Conservation (phyloP, 2,329 filamentous ascomycete species). For the Pestalotiopsis sp. region DNA sequence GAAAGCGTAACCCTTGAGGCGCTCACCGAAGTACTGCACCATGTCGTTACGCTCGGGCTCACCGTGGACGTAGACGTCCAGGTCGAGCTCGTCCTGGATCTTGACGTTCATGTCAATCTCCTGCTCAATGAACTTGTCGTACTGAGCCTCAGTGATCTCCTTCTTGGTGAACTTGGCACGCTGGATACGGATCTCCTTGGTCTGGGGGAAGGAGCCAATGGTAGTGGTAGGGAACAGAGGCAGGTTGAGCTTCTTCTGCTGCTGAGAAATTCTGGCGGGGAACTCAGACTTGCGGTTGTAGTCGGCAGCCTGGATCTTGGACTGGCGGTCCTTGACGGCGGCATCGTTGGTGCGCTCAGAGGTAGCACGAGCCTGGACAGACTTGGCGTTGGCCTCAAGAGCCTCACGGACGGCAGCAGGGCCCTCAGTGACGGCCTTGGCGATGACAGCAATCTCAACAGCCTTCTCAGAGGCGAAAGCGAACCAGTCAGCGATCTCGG, state of each 20-base stretch:
- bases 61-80: slow-evolving; percentile 97
- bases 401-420: slow-evolving; percentile 83
- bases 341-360: slow-evolving; percentile 97
- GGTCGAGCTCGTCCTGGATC: slow-evolving; percentile 96
- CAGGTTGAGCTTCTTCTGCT: slow-evolving; percentile 91
- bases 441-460: slow-evolving; percentile 85
- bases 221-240: slow-evolving; percentile 98
- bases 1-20: slow-evolving; percentile 95
- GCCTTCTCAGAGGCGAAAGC: slow-evolving; percentile 97
- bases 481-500: slow-evolving; percentile 97
- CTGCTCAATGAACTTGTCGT: slow-evolving; percentile 99
- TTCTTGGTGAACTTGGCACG: slow-evolving; percentile 99
- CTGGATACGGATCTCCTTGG: slow-evolving; percentile 95
- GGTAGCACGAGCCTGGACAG: slow-evolving; percentile 85
- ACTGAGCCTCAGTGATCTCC: slow-evolving; percentile 88
- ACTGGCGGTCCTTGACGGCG: slow-evolving; percentile 94
- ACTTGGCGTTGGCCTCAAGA: slow-evolving; percentile 97
- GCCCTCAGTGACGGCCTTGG: slow-evolving; percentile 95
- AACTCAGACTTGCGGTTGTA: slow-evolving; percentile 95
- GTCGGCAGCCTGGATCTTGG: slow-evolving; percentile 79
- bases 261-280: slow-evolving; percentile 79
- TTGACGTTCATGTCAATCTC: slow-evolving; percentile 95
- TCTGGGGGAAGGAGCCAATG: slow-evolving; percentile 99
- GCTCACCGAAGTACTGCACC: slow-evolving; percentile 99
- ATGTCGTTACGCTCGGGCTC: slow-evolving; percentile 99